Evolutionary conservation across 2,329 filamentous ascomycete genomes (phyloP).

Genomic region (Grosmannia serpens): DNA sequence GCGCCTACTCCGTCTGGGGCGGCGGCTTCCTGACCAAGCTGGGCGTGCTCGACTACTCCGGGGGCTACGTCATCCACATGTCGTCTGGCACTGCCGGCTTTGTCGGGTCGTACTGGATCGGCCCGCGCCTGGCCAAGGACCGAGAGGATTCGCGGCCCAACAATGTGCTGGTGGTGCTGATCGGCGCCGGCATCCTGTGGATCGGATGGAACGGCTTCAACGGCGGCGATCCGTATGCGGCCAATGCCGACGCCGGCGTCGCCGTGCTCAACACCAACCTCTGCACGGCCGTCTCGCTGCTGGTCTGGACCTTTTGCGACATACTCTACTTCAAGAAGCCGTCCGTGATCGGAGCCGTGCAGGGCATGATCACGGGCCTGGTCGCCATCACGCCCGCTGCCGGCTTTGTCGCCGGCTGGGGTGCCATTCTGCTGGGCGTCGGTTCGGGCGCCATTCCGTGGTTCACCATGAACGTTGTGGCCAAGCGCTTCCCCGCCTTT

Average conservation of each 20-base stretch:
- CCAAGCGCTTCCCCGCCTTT: conserved; percentile 21
- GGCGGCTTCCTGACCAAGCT: conserved; percentile 22
- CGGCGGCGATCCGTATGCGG: conserved; percentile 39
- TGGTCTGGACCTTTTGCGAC: conserved; percentile 34
- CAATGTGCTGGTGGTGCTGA: conserved; percentile 31
- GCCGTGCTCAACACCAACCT: conserved; percentile 41
- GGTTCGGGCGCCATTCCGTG: conserved; percentile 33
- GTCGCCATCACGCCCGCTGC: conserved; percentile 40
- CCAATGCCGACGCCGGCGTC: conserved; percentile 35
- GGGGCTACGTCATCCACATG: conserved; percentile 41
- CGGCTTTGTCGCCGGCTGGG: conserved; percentile 38
- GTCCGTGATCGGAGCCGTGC: conserved; percentile 35
- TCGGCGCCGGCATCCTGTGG: conserved; percentile 38
- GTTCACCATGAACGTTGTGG: conserved; percentile 36
- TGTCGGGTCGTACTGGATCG: conserved; percentile 33
- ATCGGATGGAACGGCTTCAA: conserved; percentile 43
- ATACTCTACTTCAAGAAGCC: conserved; percentile 35
- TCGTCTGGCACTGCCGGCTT: conserved; percentile 39
- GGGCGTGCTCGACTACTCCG: conserved; percentile 39
- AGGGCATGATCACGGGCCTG: conserved; percentile 40
- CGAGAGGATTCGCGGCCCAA: conserved; percentile 33
- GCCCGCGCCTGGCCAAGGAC: conserved; percentile 31
- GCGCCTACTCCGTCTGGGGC: conserved; percentile 15
- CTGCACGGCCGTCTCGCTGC: conserved; percentile 32
- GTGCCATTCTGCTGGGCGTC: conserved; percentile 34